These are phyloP conservation scores for Aspergillus pseudoviridinutans DNA, from an alignment of 2,329 filamentous ascomycete genomes.

Conservation along the genomic window DNA sequence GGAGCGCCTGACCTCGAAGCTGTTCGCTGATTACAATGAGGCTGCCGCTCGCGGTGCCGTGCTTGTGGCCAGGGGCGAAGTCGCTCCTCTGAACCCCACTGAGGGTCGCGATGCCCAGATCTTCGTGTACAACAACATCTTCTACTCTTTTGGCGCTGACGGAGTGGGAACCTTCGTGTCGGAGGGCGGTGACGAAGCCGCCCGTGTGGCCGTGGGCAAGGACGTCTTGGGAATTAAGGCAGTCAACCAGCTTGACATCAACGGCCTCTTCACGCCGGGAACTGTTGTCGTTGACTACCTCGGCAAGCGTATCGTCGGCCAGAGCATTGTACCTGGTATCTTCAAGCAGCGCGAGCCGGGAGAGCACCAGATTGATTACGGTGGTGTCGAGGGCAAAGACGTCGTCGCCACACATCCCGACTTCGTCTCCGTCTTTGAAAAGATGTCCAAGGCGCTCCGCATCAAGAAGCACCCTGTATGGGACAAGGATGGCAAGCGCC, in stretches of 20 bases:
- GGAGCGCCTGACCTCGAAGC: slow-evolving; percentile 87
- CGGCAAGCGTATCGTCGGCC: slow-evolving; percentile 92
- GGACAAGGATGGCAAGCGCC: slow-evolving; percentile 90
- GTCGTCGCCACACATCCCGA: slow-evolving; percentile 85
- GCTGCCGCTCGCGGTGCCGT: slow-evolving; percentile 89
- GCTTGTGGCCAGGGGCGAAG: slow-evolving; percentile 85
- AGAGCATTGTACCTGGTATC: slow-evolving; percentile 97
- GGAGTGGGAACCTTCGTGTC: slow-evolving; percentile 95
- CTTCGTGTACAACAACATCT: slow-evolving; percentile 99
- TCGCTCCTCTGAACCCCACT: slow-evolving; percentile 90
- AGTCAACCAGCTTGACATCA: slow-evolving; percentile 95
- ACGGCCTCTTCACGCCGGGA: slow-evolving; percentile 88
- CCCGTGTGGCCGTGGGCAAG: slow-evolving; percentile 91
- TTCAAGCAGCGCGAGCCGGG: slow-evolving; percentile 98
- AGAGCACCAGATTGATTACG: slow-evolving; percentile 98
- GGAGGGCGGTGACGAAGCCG: slow-evolving; percentile 94
- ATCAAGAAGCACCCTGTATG: slow-evolving; percentile 95
- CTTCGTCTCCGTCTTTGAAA: slow-evolving; percentile 79
- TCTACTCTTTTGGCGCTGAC: slow-evolving; percentile 97
- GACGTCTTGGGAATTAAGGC: slow-evolving; percentile 91
- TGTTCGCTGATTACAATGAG: slow-evolving; percentile 97
- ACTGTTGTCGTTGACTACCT: slow-evolving; percentile 97
- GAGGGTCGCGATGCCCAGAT: slow-evolving; percentile 92
- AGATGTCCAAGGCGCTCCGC: slow-evolving; percentile 83
- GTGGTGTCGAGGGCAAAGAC: slow-evolving; percentile 95